Evolutionary conservation across 2,329 filamentous ascomycete genomes (phyloP).

Genomic region (Fusarium neocosmosporiellum): DNA sequence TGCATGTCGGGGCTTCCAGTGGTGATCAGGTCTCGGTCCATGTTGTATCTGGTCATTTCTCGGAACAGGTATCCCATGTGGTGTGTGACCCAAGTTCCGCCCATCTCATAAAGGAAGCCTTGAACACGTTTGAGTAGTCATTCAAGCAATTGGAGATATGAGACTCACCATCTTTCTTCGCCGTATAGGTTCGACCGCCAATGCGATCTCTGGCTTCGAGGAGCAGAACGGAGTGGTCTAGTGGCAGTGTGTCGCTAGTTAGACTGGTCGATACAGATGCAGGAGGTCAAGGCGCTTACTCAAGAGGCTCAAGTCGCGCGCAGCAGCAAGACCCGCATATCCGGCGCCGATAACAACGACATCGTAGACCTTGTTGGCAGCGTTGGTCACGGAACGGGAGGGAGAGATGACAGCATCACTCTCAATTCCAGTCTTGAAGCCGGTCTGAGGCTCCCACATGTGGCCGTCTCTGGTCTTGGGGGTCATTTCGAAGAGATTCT

Average conservation of each 20-base stretch:
- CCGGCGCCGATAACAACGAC: slow-evolving; percentile 35
- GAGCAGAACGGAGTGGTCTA: slow-evolving; percentile 42
- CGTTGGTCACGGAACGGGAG: not conserved
- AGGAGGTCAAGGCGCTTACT: not conserved
- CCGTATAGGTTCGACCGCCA: slow-evolving; percentile 37
- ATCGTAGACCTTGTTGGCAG: slow-evolving; percentile 21
- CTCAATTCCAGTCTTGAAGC: slow-evolving; percentile 9
- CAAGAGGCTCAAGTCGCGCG: slow-evolving; percentile 21
- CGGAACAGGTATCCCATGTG: slow-evolving; percentile 52
- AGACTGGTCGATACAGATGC: not conserved
- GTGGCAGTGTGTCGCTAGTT: not conserved
- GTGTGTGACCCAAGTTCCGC: slow-evolving; percentile 56
- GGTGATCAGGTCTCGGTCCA: slow-evolving; percentile 41
- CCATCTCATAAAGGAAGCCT: slow-evolving; percentile 54
- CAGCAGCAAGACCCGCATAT: slow-evolving; percentile 34
- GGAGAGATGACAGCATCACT: slow-evolving; percentile 21
- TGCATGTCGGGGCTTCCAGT: slow-evolving; percentile 21
- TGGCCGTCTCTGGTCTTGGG: slow-evolving; percentile 20
- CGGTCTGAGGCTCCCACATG: slow-evolving; percentile 8
- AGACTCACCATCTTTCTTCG: slow-evolving; percentile 50
- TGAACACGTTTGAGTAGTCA: not conserved
- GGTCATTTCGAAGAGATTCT: not conserved
- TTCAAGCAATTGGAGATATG: not conserved
- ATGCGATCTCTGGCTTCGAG: slow-evolving; percentile 54
- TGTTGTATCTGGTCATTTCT: slow-evolving; percentile 56